A percentile compares a stretch with the other conserved stretches of the same genome.
phyloP scores from a whole-genome alignment of 139 green algal species.

The Yamagishiella unicocca region DNA sequence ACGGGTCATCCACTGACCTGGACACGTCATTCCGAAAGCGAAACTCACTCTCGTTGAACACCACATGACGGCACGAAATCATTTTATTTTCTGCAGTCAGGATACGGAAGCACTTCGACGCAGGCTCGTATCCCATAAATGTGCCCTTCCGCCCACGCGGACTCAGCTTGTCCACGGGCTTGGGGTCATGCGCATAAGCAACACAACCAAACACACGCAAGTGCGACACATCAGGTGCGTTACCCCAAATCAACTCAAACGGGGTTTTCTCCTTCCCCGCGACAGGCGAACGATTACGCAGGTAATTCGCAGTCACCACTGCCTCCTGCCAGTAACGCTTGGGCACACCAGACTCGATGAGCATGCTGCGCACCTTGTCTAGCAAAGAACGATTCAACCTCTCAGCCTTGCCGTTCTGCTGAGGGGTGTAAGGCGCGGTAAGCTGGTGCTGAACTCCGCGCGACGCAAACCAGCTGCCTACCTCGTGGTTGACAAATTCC shows the following conservation, averaged over 20 bases:
- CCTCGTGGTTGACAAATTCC: background rate
- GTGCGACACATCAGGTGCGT: background rate
- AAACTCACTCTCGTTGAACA: no score
- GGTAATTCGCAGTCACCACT: background rate
- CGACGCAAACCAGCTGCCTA: background rate
- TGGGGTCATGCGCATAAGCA: background rate
- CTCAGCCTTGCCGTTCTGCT: conserved; percentile 55
- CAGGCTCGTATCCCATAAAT: no score
- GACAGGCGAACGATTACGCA: conserved; percentile 14
- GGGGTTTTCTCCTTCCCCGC: background rate
- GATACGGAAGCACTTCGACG: no score
- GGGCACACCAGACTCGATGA: background rate
- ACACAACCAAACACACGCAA: background rate
- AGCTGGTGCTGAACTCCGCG: background rate
- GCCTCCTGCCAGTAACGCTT: background rate
- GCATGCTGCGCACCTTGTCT: conserved; percentile 24
- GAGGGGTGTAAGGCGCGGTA: background rate
- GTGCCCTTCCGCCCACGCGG: background rate
- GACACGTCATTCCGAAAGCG: no score
- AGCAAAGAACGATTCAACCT: conserved; percentile 51
- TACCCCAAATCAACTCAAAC: background rate
- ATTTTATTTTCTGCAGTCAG: no score
- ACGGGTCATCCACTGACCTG: no score
- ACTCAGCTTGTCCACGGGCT: background rate
- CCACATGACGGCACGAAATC: no score